A percentile compares a stretch with the other conserved stretches of the same genome.
phyloP scores from a whole-genome alignment of 495 filamentous ascomycete species.

The Aspergillus haitiensis region DNA sequence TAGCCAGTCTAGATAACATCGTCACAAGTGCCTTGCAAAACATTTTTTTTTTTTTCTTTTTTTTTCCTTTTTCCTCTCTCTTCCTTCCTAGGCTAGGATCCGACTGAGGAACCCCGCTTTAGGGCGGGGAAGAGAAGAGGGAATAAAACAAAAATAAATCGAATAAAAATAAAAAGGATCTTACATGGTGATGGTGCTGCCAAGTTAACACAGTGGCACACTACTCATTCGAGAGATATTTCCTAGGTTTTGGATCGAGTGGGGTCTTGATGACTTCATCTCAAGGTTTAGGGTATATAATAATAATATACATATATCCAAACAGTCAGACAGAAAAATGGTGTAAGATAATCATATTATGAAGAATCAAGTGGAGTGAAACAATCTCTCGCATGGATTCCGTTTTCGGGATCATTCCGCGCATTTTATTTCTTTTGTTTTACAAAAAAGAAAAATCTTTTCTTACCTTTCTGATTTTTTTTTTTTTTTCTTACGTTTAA shows the following conservation, averaged over 20 bases:
- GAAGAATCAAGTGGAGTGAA: no score
- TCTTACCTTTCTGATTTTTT: not conserved
- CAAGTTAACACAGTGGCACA: not conserved
- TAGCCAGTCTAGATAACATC: no score
- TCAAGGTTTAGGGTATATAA: not conserved
- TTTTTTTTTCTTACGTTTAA: not conserved
- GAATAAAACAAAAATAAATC: no score
- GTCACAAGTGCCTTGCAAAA: no score
- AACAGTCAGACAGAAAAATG: no score
- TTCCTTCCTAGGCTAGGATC: no score
- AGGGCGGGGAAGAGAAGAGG: no score
- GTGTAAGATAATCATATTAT: no score
- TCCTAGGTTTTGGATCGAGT: not conserved
- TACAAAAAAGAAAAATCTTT: not conserved
- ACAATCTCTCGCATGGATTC: not conserved
- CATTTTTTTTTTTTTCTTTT: no score
- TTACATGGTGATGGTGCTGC: no score
- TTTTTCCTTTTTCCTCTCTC: no score
- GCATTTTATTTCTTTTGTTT: not conserved
- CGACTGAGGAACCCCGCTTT: no score
- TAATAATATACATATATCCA: not conserved
- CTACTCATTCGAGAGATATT: not conserved
- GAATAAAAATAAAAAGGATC: not conserved
- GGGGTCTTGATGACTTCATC: not conserved
- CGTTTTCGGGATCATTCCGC: constrained; percentile 1